Percentiles rank a stretch among this genome's conserved stretches.
Conservation (phyloP, 495 filamentous ascomycete species). For the Apiosordaria backusii region DNA sequence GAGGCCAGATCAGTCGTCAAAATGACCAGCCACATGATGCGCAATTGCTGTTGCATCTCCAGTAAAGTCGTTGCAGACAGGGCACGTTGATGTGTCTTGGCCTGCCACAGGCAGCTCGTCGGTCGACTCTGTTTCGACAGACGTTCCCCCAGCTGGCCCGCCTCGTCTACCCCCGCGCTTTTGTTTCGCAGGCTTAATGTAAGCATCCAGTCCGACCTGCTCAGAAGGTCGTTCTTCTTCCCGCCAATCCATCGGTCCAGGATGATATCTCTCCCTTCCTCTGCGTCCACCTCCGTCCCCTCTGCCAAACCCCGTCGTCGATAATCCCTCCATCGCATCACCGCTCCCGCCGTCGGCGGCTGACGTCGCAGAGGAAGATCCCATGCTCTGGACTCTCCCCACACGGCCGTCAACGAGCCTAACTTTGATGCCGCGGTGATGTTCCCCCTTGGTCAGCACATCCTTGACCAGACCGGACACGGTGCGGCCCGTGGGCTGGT, state of each 20-base stretch:
- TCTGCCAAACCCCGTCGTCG: conserved; percentile 17
- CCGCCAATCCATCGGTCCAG: neutral
- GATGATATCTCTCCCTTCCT: neutral
- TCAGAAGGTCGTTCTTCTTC: neutral
- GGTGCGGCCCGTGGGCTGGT: conserved; percentile 66
- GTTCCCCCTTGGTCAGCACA: conserved; percentile 64
- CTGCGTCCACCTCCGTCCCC: conserved; percentile 5
- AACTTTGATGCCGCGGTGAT: conserved; percentile 75
- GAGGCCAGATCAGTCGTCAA: conserved; percentile 28
- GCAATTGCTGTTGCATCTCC: conserved; percentile 57
- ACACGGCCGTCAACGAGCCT: conserved; percentile 62
- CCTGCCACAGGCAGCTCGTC: conserved; percentile 10
- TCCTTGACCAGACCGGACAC: conserved; percentile 58
- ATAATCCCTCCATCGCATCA: neutral
- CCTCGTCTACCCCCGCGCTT: conserved; percentile 28
- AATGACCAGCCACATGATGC: conserved; percentile 57
- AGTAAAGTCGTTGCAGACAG: conserved; percentile 57
- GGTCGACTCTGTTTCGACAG: neutral
- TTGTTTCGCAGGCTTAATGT: conserved; percentile 42
- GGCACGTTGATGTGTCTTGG: conserved; percentile 43
- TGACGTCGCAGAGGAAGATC: neutral
- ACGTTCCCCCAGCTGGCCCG: conserved; percentile 10
- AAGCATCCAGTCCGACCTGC: conserved; percentile 39
- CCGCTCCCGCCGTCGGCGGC: neutral
- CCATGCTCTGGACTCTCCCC: conserved; percentile 62